Percentiles rank a stretch among this genome's conserved stretches.
These are phyloP conservation scores for Sphagnum tenellum DNA, from an alignment of 225 moss, liverwort and hornwort genomes.

Conservation along the genomic window DNA sequence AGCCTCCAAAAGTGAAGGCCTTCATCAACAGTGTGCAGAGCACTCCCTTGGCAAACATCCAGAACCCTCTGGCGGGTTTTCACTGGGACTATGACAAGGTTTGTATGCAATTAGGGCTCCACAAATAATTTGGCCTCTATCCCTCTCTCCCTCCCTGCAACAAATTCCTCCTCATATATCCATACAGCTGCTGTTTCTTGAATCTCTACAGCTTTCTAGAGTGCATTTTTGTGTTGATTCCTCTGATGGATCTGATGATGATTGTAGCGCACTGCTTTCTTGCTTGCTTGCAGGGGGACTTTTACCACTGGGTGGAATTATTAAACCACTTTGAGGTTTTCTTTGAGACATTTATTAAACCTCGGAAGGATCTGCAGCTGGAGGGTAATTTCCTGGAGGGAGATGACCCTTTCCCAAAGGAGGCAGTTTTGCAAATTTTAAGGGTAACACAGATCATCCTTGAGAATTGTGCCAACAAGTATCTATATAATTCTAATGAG, in stretches of 20 bases:
- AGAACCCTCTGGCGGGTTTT: constrained; percentile 56
- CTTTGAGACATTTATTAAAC: constrained; percentile 88
- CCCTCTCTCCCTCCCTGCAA: too few relatives aligned
- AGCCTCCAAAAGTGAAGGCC: constrained; percentile 74
- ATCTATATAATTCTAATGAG: constrained; percentile 92
- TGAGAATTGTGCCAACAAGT: constrained; percentile 88
- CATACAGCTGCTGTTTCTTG: too few relatives aligned
- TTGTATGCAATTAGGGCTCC: too few relatives aligned
- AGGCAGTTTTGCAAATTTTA: constrained; percentile 82
- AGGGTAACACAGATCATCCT: constrained; percentile 88
- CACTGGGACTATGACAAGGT: constrained; percentile 97
- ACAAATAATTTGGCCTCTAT: too few relatives aligned
- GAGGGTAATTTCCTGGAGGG: constrained; percentile 72
- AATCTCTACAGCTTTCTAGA: too few relatives aligned
- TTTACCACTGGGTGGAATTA: constrained; percentile 97
- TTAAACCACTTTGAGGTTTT: constrained; percentile 89
- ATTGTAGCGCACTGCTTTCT: background rate
- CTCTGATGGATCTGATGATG: background rate
- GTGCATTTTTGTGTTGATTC: too few relatives aligned
- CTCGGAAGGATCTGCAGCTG: constrained; percentile 90
- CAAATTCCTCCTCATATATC: too few relatives aligned
- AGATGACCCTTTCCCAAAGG: constrained; percentile 69
- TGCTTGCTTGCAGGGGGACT: constrained; percentile 58
- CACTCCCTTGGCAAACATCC: constrained; percentile 69
- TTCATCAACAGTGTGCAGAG: constrained; percentile 75